Conservation (phyloP, 2,329 filamentous ascomycete genomes). For the Trichoderma sp. region DNA sequence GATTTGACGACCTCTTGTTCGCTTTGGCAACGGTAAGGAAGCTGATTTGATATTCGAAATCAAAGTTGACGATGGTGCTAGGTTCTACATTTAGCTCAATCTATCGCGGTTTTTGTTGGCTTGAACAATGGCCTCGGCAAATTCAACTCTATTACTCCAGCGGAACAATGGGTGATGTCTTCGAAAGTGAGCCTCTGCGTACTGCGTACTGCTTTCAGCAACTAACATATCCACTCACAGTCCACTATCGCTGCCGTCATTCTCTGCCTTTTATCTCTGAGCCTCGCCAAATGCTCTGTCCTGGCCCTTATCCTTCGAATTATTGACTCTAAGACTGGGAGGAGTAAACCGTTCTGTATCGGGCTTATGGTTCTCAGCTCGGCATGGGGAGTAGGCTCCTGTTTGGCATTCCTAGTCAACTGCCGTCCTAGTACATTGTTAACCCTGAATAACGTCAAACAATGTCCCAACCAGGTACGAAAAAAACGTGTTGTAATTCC, state of each 20-base stretch:
- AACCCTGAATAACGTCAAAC: background rate
- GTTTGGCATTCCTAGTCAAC: background rate
- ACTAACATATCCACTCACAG: background rate
- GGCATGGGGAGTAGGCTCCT: background rate
- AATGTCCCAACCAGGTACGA: background rate
- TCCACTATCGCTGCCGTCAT: background rate
- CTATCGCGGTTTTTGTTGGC: background rate
- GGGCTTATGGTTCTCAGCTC: background rate
- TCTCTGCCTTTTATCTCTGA: background rate
- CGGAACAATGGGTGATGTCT: background rate
- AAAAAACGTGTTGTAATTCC: background rate
- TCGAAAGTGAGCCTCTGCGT: background rate
- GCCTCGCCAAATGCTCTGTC: background rate
- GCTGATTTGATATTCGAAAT: background rate
- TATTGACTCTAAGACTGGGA: background rate
- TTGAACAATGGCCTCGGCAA: background rate
- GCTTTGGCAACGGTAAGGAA: background rate
- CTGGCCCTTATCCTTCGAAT: background rate
- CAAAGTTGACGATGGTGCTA: background rate
- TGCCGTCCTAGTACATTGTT: background rate
- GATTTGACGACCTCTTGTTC: background rate
- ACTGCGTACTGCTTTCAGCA: too few species aligned
- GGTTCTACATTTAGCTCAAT: background rate
- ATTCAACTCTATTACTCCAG: background rate
- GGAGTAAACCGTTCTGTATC: background rate